Evolutionary conservation across 805 yeast species (phyloP).

Genomic region (Ogataea pignaliae): DNA sequence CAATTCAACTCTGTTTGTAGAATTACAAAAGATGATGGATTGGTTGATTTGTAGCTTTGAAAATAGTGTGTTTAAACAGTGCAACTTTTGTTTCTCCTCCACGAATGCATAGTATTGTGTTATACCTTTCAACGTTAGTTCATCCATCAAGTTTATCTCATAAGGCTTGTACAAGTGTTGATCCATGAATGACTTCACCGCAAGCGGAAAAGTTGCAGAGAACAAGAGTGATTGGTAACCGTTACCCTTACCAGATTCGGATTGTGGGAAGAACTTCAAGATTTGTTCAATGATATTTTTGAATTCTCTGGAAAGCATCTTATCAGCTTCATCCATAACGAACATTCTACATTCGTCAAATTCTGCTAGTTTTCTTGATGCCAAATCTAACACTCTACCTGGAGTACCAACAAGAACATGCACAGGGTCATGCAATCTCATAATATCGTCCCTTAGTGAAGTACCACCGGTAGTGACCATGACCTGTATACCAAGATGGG

Average conservation of each 20-base stretch:
- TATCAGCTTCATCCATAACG: conserved; percentile 98
- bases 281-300: conserved; percentile 83
- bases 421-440: conserved; percentile 88
- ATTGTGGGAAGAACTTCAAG: conserved; percentile 67
- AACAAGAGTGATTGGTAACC: conserved; percentile 81
- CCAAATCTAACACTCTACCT: conserved; percentile 93
- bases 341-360: conserved; percentile 81
- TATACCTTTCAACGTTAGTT: conserved; percentile 90
- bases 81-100: conserved; percentile 92
- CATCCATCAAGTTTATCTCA: conserved; percentile 97
- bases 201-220: conserved; percentile 94
- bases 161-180: conserved; percentile 85
- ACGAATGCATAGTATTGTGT: conserved; percentile 98
- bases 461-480: conserved; percentile 99
- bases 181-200: conserved; percentile 90
- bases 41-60: conserved; percentile 94
- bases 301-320: conserved; percentile 89
- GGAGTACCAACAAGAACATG: conserved; percentile 97
- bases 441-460: conserved; percentile 84
- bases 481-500: conserved; percentile 85
- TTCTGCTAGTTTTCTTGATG: conserved; percentile 82
- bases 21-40: conserved; percentile 94
- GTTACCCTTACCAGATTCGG: conserved; percentile 30
- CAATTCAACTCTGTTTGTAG: conserved; percentile 92
- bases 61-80: conserved; percentile 91